Base-by-base conservation (phyloP, 2,329 filamentous ascomycete genomes). In the Beauveria medogensis region DNA sequence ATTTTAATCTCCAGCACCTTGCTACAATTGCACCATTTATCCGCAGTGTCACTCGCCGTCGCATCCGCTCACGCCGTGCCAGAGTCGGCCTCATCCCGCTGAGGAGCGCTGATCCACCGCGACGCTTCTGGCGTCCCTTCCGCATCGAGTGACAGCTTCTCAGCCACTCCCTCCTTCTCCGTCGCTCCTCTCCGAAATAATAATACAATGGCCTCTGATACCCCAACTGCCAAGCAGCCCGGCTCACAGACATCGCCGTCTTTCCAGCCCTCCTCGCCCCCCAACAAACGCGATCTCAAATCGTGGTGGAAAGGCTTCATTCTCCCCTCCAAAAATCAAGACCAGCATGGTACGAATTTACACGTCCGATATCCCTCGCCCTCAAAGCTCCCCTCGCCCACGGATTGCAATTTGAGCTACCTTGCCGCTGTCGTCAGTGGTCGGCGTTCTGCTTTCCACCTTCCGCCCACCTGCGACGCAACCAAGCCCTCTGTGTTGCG, bases 221-320 rank as follows among this genome's bases (percentile, higher is more conserved):
- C 59, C 9, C 59, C 59, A 4, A n/a, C 46, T 40, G 8, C 52
- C 37, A 59, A 59, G 50, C 58, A 60, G 41, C 16, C 28, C 50
- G 24, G 20, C n/a, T 43, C 58, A 30, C 59, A 56, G 18, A 34
- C 44, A 4, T 7, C 44, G 24, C 30, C 59, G 46, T 24, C 59
- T 8, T 51, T 55, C 43, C 58, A 60, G 26, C 58, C 58, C 24
- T 40, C 59, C 3, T 91, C 90, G 47, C 90, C 90, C 60, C 91
- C 91, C 34, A 91, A 86, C 66, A 95, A 89, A 78, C 86, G 91
- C 72, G 92, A 96, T 73, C 80, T 97, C 67, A 89, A 92, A 68
- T 95, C 90, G 63, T 99, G 94, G 94, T 97, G 94, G 94, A 96
- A 92, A 76, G 87, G 88, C 69, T 97, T 99, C 78, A 94, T 94